A percentile compares a stretch with the other conserved stretches of the same genome.
Evolutionary conservation across 2,329 filamentous ascomycete genomes (phyloP).

Genomic region (Colletotrichum sp.): DNA sequence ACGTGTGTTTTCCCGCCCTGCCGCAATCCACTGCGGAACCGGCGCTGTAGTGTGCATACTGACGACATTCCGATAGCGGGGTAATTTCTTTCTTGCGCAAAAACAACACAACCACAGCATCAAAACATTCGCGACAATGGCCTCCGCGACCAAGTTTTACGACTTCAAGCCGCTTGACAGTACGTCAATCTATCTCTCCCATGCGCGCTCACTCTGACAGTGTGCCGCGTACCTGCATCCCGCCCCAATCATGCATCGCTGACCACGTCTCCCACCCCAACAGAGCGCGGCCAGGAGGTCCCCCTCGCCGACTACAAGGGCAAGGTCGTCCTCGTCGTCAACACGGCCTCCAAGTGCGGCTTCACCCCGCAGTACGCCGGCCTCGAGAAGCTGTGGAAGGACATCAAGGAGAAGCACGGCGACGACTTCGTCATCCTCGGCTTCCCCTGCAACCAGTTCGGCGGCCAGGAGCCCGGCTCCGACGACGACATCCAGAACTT

Average conservation of each 20-base stretch:
- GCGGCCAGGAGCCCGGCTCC: conserved; percentile 83
- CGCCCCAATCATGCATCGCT: not conserved
- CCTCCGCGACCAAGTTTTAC: conserved; percentile 65
- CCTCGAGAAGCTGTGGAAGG: conserved; percentile 89
- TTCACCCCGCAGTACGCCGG: conserved; percentile 96
- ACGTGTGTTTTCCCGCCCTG: not conserved
- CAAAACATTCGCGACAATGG: conserved; percentile 31
- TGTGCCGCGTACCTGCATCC: not conserved
- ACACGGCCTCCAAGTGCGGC: conserved; percentile 98
- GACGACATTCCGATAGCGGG: conserved; percentile 9
- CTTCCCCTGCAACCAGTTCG: conserved; percentile 99
- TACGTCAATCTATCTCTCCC: conserved; percentile 47
- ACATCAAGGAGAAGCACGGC: conserved; percentile 69
- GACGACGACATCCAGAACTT: conserved; percentile 83
- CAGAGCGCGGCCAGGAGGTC: conserved; percentile 77
- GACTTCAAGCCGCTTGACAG: conserved; percentile 86
- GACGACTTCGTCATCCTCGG: conserved; percentile 87
- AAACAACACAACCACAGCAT: not conserved
- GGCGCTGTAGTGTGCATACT: not conserved
- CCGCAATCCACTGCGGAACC: not conserved
- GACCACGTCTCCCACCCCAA: not conserved
- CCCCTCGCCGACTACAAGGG: conserved; percentile 76
- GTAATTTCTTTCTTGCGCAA: not conserved
- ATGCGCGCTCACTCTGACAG: not conserved
- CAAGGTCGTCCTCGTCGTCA: conserved; percentile 96